Evolutionary conservation across 139 green algal genomes (phyloP).

Genomic region (Chlorella sorokiniana): DNA sequence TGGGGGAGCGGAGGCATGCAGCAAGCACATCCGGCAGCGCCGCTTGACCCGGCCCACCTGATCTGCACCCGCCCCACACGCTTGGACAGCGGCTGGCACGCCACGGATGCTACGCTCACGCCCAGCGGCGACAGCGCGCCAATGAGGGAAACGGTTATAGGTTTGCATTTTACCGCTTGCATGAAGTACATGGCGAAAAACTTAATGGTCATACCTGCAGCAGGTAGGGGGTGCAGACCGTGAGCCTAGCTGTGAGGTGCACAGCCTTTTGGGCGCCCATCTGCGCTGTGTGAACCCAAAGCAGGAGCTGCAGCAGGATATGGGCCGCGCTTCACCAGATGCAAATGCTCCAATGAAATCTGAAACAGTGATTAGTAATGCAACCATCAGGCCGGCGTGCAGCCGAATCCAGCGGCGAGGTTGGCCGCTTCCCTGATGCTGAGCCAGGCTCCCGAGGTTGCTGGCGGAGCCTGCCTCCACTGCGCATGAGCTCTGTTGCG

Average conservation of each 20-base stretch:
- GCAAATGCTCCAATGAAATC: conserved; percentile 47
- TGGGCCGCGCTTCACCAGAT: conserved; percentile 21
- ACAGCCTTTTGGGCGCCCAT: background rate
- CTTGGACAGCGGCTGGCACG: conserved; percentile 27
- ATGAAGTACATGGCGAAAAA: conserved; percentile 61
- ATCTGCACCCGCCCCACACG: conserved; percentile 23
- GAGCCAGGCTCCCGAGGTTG: too few relatives aligned
- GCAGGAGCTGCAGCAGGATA: background rate
- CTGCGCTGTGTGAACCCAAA: background rate
- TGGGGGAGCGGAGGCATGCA: background rate
- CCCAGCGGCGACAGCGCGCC: conserved; percentile 30
- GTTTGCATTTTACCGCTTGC: background rate
- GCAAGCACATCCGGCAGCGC: background rate
- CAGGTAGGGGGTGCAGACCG: background rate
- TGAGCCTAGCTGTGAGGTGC: too few relatives aligned
- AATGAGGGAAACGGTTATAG: conserved; percentile 31
- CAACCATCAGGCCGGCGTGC: conserved; percentile 29
- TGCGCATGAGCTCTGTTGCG: too few relatives aligned
- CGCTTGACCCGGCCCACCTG: background rate
- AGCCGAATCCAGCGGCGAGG: background rate
- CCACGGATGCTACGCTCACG: conserved; percentile 20
- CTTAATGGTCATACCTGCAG: conserved; percentile 58
- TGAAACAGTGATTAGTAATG: conserved; percentile 38
- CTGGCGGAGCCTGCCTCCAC: too few relatives aligned
- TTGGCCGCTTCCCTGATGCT: too few relatives aligned